These are phyloP conservation scores for Colletotrichum melonis DNA, from an alignment of 2,329 filamentous ascomycete species.

Conservation along the genomic window DNA sequence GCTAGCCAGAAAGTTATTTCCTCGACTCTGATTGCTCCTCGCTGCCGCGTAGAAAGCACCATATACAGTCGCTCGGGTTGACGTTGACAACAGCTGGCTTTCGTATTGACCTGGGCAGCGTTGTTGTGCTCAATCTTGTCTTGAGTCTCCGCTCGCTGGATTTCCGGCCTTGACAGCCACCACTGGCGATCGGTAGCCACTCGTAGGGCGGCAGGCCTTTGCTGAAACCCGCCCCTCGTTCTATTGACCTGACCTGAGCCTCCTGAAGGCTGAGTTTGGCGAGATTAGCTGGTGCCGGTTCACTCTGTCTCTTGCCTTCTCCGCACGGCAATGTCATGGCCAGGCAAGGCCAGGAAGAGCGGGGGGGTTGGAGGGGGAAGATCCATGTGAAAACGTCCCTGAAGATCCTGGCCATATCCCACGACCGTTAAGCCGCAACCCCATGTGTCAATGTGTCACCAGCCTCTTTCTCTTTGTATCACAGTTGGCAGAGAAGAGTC, in stretches of 20 bases:
- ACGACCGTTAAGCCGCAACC: slow-evolving; percentile 33
- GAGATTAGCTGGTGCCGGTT: slow-evolving; percentile 18
- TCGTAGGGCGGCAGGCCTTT: slow-evolving; percentile 24
- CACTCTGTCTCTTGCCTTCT: slow-evolving; percentile 10
- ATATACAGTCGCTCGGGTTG: neutral
- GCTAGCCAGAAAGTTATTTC: neutral
- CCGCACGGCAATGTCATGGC: slow-evolving; percentile 8
- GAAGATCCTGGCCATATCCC: slow-evolving; percentile 29
- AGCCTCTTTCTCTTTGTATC: neutral
- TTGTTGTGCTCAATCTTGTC: slow-evolving; percentile 10
- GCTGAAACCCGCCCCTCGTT: slow-evolving; percentile 25
- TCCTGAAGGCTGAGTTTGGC: slow-evolving; percentile 28
- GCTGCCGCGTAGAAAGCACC: slow-evolving; percentile 14
- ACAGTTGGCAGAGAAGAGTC: slow-evolving; percentile 19
- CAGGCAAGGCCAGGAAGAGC: slow-evolving; percentile 1
- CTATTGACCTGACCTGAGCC: slow-evolving; percentile 15
- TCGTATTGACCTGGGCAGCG: slow-evolving; percentile 17
- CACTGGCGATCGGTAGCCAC: slow-evolving; percentile 31
- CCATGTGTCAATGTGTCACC: slow-evolving; percentile 21
- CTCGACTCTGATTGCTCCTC: slow-evolving; percentile 22
- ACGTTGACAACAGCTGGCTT: neutral
- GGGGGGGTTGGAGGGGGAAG: neutral
- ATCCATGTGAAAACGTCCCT: slow-evolving; percentile 31
- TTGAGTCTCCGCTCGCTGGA: slow-evolving; percentile 15
- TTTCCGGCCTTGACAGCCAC: slow-evolving; percentile 15